Base-by-base conservation (phyloP, 345 rosid species). In the Acer negundo region DNA sequence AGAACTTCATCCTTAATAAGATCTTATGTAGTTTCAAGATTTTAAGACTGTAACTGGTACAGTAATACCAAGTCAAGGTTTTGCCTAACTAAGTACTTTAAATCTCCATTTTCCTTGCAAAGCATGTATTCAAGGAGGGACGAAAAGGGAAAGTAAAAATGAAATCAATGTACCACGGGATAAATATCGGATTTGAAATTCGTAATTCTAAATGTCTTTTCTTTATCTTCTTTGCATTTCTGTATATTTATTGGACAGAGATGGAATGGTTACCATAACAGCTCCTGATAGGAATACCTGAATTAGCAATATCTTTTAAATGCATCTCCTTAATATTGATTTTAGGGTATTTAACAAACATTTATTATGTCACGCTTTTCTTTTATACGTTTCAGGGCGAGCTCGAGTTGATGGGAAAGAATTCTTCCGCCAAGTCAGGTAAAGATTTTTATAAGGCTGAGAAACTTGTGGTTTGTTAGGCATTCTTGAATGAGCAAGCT, bases 341-440 rank as follows among this genome's bases (percentile, higher is more conserved):
- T 55, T 51, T 13, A 40, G 13, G 24, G 17, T 58, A n/a, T 71
- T 67, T 31, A 13, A 8, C 46, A 13, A 59, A 19, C 40, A 47
- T n/a, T 22, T 70, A 19, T 7, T 28, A 12, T 62, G 56, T 3
- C 42, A 35, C 62, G 2, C 35, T 72, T 71, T 38, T 24, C 51
- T 61, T 74, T 24, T 20, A 6, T 55, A 68, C 47, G 65, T 79
- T 84, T 79, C 91, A 93, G 98, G 89, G 28, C 82, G 92, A 77
- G 86, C 97, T 75, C 90, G 97, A 64, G 93, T 93, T 51, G 99
- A 93, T 46, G 99, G 99, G 72, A 95, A 92, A 83, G 99, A 93
- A 79, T 93, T 95, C 86, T 95, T 95, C 85, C 93, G 97, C 46
- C 96, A 92, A 92, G 98, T 93, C 86, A 93, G 98, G 99, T 95